These are phyloP conservation scores for Pyrenula aspistea DNA, from an alignment of 495 filamentous ascomycete genomes.

Conservation along the genomic window DNA sequence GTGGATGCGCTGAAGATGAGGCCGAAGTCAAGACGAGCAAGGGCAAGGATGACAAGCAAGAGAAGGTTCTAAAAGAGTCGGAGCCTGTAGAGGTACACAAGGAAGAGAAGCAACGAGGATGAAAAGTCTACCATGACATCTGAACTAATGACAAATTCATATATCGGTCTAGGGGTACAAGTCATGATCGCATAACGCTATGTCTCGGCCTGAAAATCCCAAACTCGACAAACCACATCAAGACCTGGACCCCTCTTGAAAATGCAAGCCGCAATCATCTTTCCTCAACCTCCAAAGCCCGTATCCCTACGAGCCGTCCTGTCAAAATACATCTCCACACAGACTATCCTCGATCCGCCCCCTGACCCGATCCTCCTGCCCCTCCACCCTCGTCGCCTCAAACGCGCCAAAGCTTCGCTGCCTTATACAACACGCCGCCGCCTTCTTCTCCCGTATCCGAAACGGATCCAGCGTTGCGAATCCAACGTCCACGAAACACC, in stretches of 20 bases:
- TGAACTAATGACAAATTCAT: too few species aligned
- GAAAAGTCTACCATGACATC: too few species aligned
- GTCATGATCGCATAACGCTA: too few species aligned
- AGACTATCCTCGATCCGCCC: not conserved
- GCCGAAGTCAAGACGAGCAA: constrained; percentile 4
- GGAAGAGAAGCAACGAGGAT: not conserved
- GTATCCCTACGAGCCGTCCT: too few species aligned
- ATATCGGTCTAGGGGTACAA: too few species aligned
- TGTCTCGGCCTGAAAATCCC: too few species aligned
- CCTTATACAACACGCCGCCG: not conserved
- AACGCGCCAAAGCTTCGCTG: not conserved
- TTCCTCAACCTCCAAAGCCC: too few species aligned
- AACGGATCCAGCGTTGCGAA: not conserved
- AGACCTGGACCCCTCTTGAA: too few species aligned
- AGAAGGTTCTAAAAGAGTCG: not conserved
- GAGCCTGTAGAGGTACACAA: not conserved
- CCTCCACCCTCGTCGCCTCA: not conserved
- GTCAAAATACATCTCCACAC: not conserved
- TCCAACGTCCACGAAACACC: not conserved
- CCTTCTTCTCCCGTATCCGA: not conserved
- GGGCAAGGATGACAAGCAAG: not conserved
- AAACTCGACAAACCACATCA: too few species aligned
- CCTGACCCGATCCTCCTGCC: not conserved
- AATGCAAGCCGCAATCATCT: too few species aligned
- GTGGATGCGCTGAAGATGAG: constrained; percentile 78